Evolutionary conservation across 2,329 filamentous ascomycete species (phyloP).

Genomic region (Cordyceps fumosorosea): DNA sequence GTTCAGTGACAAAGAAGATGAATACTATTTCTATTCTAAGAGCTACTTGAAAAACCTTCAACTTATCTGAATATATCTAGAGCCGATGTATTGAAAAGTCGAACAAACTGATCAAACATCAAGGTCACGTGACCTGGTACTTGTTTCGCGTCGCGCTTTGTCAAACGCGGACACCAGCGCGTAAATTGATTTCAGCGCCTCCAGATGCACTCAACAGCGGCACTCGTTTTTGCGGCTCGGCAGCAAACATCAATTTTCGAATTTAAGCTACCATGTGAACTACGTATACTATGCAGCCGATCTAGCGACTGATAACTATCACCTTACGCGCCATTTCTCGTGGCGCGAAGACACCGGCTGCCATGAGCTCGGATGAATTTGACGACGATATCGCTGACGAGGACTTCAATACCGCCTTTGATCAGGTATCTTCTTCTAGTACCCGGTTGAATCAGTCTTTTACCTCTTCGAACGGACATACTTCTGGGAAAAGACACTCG

Average conservation of each 20-base stretch:
- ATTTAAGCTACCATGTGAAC: not conserved
- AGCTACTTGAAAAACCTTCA: no score
- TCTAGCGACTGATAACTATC: not conserved
- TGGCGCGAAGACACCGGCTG: slow-evolving; percentile 7
- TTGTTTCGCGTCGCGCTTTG: slow-evolving; percentile 22
- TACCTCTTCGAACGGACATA: slow-evolving; percentile 5
- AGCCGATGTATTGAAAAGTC: not conserved
- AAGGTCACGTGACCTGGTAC: slow-evolving; percentile 24
- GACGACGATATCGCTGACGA: slow-evolving; percentile 60
- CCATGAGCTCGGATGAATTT: slow-evolving; percentile 55
- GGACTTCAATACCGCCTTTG: slow-evolving; percentile 55
- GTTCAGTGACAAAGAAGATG: not conserved
- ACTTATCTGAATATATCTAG: not conserved
- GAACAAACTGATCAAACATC: not conserved
- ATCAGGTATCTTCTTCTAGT: slow-evolving; percentile 37
- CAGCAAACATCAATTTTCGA: not conserved
- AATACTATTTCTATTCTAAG: not conserved
- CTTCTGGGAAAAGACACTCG: not conserved
- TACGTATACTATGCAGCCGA: not conserved
- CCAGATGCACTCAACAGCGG: not conserved
- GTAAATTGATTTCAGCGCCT: not conserved
- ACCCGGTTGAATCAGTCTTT: slow-evolving; percentile 13
- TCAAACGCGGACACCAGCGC: slow-evolving; percentile 8
- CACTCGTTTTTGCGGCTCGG: not conserved
- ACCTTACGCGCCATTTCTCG: not conserved